phyloP scores from a whole-genome alignment of 2,329 filamentous ascomycete genomes.

The Venturia nashicola region DNA sequence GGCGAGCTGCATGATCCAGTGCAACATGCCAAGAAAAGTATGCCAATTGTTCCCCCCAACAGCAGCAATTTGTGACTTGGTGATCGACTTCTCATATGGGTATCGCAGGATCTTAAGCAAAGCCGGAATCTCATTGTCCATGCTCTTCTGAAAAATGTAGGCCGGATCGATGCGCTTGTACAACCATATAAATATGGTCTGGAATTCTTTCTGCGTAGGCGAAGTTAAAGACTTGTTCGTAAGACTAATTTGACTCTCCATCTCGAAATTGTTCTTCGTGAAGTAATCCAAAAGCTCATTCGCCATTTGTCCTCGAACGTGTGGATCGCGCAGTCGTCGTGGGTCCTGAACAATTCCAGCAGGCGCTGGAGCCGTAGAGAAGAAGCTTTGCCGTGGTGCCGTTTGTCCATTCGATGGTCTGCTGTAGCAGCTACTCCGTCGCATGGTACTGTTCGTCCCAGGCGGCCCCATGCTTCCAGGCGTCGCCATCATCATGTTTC shows the following conservation, averaged over 20 bases:
- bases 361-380: constrained; percentile 70
- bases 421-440: constrained; percentile 60
- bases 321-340: constrained; percentile 68
- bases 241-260: constrained; percentile 94
- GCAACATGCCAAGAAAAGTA: constrained; percentile 81
- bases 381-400: constrained; percentile 68
- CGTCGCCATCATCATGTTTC: constrained; percentile 15
- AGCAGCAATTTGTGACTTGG: constrained; percentile 87
- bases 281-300: constrained; percentile 88
- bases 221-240: constrained; percentile 83
- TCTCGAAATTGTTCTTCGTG: constrained; percentile 86
- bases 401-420: constrained; percentile 53
- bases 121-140: constrained; percentile 87
- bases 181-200: constrained; percentile 94
- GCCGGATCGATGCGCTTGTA: constrained; percentile 92
- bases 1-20: constrained; percentile 98
- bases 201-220: constrained; percentile 97
- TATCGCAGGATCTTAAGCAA: constrained; percentile 90
- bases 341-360: constrained; percentile 80
- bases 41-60: constrained; percentile 97
- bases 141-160: constrained; percentile 86
- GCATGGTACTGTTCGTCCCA: constrained; percentile 43
- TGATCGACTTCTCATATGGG: constrained; percentile 89
- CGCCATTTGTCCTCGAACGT: constrained; percentile 69
- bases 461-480: constrained; percentile 28